Conservation (phyloP, 371 early-diverging fungal genomes). For the Actinomucor elegans region DNA sequence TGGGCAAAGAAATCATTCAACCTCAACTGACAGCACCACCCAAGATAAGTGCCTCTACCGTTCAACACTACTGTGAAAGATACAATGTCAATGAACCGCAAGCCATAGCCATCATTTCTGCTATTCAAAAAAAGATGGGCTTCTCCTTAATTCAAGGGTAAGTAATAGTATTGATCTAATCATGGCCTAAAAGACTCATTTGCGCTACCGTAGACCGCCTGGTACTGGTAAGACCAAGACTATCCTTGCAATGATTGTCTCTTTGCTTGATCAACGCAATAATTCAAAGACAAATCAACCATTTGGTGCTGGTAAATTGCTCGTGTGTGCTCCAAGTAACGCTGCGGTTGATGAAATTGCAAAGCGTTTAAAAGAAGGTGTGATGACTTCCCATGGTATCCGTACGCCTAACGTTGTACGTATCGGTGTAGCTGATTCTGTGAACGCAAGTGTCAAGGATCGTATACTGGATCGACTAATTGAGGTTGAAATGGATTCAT, state of each 20-base stretch:
- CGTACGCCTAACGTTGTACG: slow-evolving; percentile 79
- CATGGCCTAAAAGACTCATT: too few relatives aligned
- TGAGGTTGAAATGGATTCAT: slow-evolving; percentile 50
- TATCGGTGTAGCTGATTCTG: slow-evolving; percentile 76
- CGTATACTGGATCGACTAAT: slow-evolving; percentile 68
- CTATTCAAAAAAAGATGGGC: slow-evolving; percentile 65
- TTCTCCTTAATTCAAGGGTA: slow-evolving; percentile 92
- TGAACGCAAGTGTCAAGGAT: slow-evolving; percentile 72
- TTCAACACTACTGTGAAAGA: slow-evolving; percentile 55
- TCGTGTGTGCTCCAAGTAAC: slow-evolving; percentile 97
- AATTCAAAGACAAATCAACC: neutral
- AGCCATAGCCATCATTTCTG: slow-evolving; percentile 80
- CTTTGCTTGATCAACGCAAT: slow-evolving; percentile 57
- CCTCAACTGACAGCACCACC: slow-evolving; percentile 41
- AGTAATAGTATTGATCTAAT: neutral
- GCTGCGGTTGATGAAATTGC: slow-evolving; percentile 98
- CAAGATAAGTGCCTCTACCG: slow-evolving; percentile 16
- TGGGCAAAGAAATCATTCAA: slow-evolving; percentile 65
- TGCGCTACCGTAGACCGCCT: slow-evolving; percentile 74
- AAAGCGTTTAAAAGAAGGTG: slow-evolving; percentile 74
- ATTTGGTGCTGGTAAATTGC: slow-evolving; percentile 46
- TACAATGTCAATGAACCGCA: slow-evolving; percentile 89
- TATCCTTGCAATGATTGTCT: slow-evolving; percentile 80
- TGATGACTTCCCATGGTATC: slow-evolving; percentile 53
- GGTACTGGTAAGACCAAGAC: slow-evolving; percentile 94